These are phyloP conservation scores for Corymbia maculata DNA, from an alignment of 345 rosid species.

Conservation along the genomic window DNA sequence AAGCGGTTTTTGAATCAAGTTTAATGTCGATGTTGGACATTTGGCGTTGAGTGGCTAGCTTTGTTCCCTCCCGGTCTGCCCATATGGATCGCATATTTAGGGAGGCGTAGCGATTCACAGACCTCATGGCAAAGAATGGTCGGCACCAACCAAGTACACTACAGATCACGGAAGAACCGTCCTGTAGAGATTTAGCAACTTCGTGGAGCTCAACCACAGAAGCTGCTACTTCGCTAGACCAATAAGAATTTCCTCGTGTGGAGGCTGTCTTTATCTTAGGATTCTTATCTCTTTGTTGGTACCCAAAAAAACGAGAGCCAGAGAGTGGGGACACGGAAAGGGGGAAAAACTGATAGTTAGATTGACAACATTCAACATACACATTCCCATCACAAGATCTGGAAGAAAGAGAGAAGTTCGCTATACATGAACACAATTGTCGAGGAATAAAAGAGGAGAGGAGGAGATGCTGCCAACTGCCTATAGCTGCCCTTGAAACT, in stretches of 20 bases:
- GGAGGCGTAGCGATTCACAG: background rate
- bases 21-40: background rate
- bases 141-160: background rate
- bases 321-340: background rate
- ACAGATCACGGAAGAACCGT: background rate
- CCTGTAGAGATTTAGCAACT: background rate
- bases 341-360: background rate
- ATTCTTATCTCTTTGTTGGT: background rate
- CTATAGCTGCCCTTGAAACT: background rate
- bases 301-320: background rate
- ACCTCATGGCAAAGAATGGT: background rate
- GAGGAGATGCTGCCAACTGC: background rate
- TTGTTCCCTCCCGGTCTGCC: background rate
- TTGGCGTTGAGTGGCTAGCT: background rate
- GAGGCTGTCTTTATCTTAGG: background rate
- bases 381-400: background rate
- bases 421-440: background rate
- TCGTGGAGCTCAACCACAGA: background rate
- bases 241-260: background rate
- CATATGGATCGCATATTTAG: background rate
- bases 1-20: background rate
- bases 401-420: background rate
- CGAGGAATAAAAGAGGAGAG: background rate
- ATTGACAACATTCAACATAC: background rate
- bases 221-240: background rate